phyloP scores from a whole-genome alignment of 345 rosid species.

The Firmiana major region DNA sequence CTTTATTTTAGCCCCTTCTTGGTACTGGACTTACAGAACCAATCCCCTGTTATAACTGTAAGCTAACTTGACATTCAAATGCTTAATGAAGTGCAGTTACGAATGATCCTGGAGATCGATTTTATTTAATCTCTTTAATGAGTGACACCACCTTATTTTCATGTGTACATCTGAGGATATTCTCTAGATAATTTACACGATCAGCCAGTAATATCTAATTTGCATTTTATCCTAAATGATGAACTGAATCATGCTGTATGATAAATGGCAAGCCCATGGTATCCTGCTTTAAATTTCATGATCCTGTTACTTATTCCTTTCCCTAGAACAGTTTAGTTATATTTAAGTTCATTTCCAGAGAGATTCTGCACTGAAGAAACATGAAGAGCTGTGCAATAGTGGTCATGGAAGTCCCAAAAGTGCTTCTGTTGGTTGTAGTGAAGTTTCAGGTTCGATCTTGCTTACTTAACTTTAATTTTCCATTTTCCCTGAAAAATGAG shows the following conservation, averaged over 20 bases:
- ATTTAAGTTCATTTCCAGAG: constrained; percentile 43
- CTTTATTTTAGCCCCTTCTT: not conserved
- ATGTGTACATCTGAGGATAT: not conserved
- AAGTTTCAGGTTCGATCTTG: constrained; percentile 56
- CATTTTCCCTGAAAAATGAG: not conserved
- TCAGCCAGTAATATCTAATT: not conserved
- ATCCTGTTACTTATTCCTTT: not conserved
- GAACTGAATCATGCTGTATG: not conserved
- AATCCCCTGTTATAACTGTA: not conserved
- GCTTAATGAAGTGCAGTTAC: not conserved
- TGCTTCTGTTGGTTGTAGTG: constrained; percentile 18
- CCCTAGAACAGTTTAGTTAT: not conserved
- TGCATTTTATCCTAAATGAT: not conserved
- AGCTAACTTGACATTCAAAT: not conserved
- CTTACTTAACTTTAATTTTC: constrained; percentile 5
- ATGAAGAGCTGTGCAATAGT: constrained; percentile 38
- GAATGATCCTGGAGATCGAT: not conserved
- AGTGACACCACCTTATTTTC: not conserved
- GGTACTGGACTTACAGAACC: not conserved
- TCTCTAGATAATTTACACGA: not conserved
- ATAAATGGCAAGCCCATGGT: not conserved
- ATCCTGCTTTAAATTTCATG: not conserved
- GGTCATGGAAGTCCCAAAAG: constrained; percentile 28
- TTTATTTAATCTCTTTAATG: not conserved
- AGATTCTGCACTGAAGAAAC: constrained; percentile 73